These are phyloP conservation scores for Rhodocollybia butyracea DNA, from an alignment of 768 basidiomycete species.

Conservation along the genomic window DNA sequence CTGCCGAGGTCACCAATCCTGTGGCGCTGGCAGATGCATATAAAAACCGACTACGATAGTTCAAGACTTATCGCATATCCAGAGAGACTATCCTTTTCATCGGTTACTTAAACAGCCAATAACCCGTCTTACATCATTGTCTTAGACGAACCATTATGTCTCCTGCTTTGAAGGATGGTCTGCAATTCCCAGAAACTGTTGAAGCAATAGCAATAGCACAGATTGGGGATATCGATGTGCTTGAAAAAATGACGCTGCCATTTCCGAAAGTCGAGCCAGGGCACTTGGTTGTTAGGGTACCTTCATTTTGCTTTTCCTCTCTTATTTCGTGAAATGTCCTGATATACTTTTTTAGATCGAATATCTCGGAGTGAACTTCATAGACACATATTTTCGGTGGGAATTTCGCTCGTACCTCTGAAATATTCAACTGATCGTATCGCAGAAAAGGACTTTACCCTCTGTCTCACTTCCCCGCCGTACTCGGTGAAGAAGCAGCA, in stretches of 20 bases:
- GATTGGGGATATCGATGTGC: neutral
- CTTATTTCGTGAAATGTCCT: neutral
- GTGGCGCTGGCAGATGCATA: no score
- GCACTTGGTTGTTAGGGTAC: neutral
- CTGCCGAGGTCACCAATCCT: no score
- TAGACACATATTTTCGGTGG: slow-evolving; percentile 79
- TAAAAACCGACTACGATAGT: no score
- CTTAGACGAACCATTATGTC: no score
- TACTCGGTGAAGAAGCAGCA: slow-evolving; percentile 74
- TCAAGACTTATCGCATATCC: no score
- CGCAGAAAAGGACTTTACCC: slow-evolving; percentile 66
- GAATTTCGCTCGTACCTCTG: neutral
- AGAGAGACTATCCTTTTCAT: no score
- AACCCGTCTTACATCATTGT: no score
- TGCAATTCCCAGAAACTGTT: neutral
- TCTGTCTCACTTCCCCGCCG: slow-evolving; percentile 52
- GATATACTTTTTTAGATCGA: neutral
- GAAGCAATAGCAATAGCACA: neutral
- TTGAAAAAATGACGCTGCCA: slow-evolving; percentile 1
- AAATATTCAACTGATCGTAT: neutral
- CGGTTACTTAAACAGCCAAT: no score
- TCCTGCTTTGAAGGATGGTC: no score
- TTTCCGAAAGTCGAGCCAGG: neutral
- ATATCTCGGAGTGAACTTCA: slow-evolving; percentile 74
- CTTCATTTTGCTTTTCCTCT: no score